Conservation (phyloP, 805 yeast species). For the Zygosaccharomyces bisporus region DNA sequence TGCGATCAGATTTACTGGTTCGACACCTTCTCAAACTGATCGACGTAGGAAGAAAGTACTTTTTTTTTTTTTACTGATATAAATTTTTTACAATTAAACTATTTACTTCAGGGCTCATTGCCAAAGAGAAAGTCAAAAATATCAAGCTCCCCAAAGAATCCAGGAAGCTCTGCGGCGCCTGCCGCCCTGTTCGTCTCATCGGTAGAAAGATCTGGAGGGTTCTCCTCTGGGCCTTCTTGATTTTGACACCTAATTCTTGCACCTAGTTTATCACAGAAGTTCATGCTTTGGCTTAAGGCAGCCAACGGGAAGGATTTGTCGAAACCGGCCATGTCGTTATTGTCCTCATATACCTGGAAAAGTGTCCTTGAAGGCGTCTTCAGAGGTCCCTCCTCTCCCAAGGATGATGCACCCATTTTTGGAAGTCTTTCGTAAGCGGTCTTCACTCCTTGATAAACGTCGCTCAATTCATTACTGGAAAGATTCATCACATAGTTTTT, state of each 20-base stretch:
- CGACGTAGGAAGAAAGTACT: not conserved
- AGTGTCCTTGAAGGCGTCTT: not conserved
- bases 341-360: not conserved
- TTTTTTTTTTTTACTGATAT: too few species aligned
- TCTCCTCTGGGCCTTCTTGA: not conserved
- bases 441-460: constrained; percentile 8
- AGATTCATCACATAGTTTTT: constrained; percentile 21
- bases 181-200: not conserved
- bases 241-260: not conserved
- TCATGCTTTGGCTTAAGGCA: constrained; percentile 15
- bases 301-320: constrained; percentile 23
- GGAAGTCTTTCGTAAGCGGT: not conserved
- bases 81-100: not conserved
- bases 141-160: constrained; percentile 30
- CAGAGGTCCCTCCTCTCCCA: not conserved
- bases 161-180: constrained; percentile 19
- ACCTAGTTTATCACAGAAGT: not conserved
- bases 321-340: constrained; percentile 10
- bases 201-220: constrained; percentile 5
- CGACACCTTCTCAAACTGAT: constrained; percentile 17
- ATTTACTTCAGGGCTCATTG: constrained; percentile 15
- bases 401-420: not conserved
- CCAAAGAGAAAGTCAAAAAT: constrained; percentile 31
- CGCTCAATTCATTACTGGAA: constrained; percentile 9
- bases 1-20: constrained; percentile 38